Base-by-base conservation (phyloP, 2,329 filamentous ascomycete genomes). In the Aspergillus texensis region DNA sequence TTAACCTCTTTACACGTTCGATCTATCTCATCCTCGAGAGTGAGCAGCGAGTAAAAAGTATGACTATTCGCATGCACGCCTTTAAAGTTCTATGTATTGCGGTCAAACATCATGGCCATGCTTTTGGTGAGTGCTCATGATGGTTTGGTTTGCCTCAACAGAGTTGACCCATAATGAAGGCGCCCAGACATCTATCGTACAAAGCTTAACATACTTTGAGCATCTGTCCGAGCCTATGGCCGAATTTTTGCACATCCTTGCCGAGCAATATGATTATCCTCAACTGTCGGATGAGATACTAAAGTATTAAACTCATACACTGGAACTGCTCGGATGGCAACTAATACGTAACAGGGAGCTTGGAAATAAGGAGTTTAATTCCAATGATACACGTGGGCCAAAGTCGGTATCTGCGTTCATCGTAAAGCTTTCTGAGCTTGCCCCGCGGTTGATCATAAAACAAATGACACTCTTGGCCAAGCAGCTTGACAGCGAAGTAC, bases 211-310 rank as follows among this genome's bases (percentile, higher is more conserved):
- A 6, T 99, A 99, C 77, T 99, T 98, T 72, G 95, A 99, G 79
- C 95, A 99, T 78, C 82, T 99, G n/a, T 94, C 95, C 0, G 95
- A 99, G 74, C 95, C 95, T 1, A 99, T 99, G 95, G 95, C 95
- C 36, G 96, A 99, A 77, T 97, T 99, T 72, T 82, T 99, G 5
- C 93, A 98, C 72, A 99, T 98, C 72, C 84, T 99, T 30, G 90
- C 94, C 1, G 94, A 98, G 76, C 94, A 97, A 81, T 99, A 98
- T 80, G 95, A 99, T 79, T 96, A 98, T 75, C 92, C 94, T 19
- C 95, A 99, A 74, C 85, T 99, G 10, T 91, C 93, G 5, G 95
- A 97, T 75, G 95, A 99, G 75, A 92, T 98, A 34, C 80, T 99
- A 63, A 90, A 82, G 82, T 83, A 77, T 12, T 46, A 39, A 32